Conservation (phyloP, 2,329 filamentous ascomycete genomes). For the Stromatinia cepivora region DNA sequence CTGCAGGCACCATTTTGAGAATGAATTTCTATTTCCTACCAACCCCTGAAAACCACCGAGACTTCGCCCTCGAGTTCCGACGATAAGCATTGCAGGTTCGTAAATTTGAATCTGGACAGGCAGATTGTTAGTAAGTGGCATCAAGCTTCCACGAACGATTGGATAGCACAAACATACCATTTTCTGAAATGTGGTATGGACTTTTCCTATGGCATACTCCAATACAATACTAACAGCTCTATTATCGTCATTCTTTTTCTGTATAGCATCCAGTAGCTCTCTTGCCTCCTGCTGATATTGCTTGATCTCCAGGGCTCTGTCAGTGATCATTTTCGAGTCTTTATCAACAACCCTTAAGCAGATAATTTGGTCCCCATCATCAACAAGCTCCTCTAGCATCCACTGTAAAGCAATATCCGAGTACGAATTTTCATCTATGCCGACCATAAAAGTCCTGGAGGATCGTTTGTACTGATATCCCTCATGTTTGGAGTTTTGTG, state of each 20-base stretch:
- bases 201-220: constrained; percentile 70
- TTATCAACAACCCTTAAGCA: constrained; percentile 72
- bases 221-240: constrained; percentile 71
- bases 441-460: constrained; percentile 70
- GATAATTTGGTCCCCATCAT: constrained; percentile 74
- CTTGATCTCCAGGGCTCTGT: constrained; percentile 58
- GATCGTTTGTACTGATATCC: constrained; percentile 68
- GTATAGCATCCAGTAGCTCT: constrained; percentile 63
- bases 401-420: constrained; percentile 73
- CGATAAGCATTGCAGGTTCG: constrained; percentile 70
- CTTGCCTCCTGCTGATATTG: constrained; percentile 65
- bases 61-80: constrained; percentile 68
- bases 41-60: constrained; percentile 69
- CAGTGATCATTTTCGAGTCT: constrained; percentile 64
- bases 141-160: neutral
- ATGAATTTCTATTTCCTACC: constrained; percentile 59
- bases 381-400: constrained; percentile 74
- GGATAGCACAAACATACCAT: constrained; percentile 55
- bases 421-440: constrained; percentile 73
- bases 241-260: constrained; percentile 68
- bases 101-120: constrained; percentile 65
- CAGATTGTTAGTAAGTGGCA: constrained; percentile 23
- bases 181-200: constrained; percentile 70
- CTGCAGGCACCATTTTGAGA: constrained; percentile 74
- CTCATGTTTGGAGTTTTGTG: constrained; percentile 69